These are phyloP conservation scores for Sporobolomyces pararoseus DNA, from an alignment of 768 basidiomycete genomes.

Conservation along the genomic window DNA sequence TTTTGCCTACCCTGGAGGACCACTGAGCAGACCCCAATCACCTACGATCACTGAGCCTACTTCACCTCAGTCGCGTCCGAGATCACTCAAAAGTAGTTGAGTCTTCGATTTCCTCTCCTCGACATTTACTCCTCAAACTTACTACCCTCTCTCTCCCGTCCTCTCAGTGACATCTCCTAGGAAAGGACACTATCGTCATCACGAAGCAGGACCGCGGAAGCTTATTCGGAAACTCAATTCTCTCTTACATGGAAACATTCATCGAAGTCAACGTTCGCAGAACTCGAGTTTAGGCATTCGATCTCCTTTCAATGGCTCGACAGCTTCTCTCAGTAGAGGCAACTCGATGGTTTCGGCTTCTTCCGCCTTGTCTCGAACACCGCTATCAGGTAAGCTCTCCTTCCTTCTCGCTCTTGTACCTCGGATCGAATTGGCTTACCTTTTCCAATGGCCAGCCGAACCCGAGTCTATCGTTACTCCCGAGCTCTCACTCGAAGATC, in stretches of 20 bases:
- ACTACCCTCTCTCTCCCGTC: not conserved
- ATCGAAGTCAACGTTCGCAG: not conserved
- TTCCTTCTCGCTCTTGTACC: not conserved
- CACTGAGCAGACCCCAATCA: not conserved
- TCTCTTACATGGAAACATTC: slow-evolving; percentile 14
- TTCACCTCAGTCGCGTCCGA: not conserved
- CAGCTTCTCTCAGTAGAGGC: slow-evolving; percentile 4
- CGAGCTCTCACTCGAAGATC: not conserved
- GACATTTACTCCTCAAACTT: not conserved
- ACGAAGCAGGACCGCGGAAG: slow-evolving; percentile 3
- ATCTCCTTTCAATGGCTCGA: not conserved
- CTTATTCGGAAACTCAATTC: slow-evolving; percentile 13
- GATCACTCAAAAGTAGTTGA: slow-evolving; percentile 10
- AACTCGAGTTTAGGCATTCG: not conserved
- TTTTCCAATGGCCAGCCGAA: slow-evolving; percentile 1
- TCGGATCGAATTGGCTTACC: no score
- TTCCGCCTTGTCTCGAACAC: slow-evolving; percentile 1
- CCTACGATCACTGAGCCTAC: not conserved
- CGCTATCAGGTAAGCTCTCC: not conserved
- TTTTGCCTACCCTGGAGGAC: not conserved
- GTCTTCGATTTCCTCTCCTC: not conserved
- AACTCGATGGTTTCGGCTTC: slow-evolving; percentile 2
- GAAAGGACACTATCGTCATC: slow-evolving; percentile 25
- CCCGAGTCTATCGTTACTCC: not conserved
- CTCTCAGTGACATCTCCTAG: not conserved